Conservation (phyloP, 352 stramenopile species). For the Globisporangium nagaii region DNA sequence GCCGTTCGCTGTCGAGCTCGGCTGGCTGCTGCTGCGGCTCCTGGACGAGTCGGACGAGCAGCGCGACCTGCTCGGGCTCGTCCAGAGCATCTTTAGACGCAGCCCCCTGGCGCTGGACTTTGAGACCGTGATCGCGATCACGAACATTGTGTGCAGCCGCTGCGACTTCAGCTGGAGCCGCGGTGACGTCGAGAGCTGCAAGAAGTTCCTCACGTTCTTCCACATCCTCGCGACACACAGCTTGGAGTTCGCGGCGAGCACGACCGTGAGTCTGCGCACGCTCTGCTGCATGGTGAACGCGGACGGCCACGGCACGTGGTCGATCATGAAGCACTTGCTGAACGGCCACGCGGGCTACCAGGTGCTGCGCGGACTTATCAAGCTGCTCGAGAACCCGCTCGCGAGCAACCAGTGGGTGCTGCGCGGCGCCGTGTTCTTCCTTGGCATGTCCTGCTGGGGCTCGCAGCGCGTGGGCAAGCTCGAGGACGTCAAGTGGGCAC, state of each 20-base stretch:
- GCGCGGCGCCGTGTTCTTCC: slow-evolving; percentile 79
- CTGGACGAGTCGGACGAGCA: slow-evolving; percentile 81
- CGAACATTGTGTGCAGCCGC: slow-evolving; percentile 53
- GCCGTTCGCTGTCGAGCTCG: slow-evolving; percentile 65
- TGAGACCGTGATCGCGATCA: slow-evolving; percentile 66
- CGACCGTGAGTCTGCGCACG: slow-evolving; percentile 56
- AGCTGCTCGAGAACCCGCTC: slow-evolving; percentile 61
- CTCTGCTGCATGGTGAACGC: slow-evolving; percentile 83
- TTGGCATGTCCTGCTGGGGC: slow-evolving; percentile 87
- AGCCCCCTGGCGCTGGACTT: slow-evolving; percentile 50
- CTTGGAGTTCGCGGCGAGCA: slow-evolving; percentile 54
- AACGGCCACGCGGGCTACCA: slow-evolving; percentile 58
- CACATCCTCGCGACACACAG: slow-evolving; percentile 60
- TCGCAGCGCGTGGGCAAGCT: slow-evolving; percentile 72
- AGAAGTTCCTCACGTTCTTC: slow-evolving; percentile 70
- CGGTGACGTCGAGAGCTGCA: slow-evolving; percentile 68
- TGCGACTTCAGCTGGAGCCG: slow-evolving; percentile 71
- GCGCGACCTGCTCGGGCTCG: slow-evolving; percentile 60
- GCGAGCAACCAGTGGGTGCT: slow-evolving; percentile 67
- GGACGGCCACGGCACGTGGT: slow-evolving; percentile 78
- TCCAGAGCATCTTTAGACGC: slow-evolving; percentile 67
- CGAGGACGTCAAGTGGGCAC: slow-evolving; percentile 68
- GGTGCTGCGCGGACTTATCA: slow-evolving; percentile 61
- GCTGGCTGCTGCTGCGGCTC: slow-evolving; percentile 68
- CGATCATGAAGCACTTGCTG: slow-evolving; percentile 75